Base-by-base conservation (phyloP, 140 eudicot species). In the Flaveria floridana region DNA sequence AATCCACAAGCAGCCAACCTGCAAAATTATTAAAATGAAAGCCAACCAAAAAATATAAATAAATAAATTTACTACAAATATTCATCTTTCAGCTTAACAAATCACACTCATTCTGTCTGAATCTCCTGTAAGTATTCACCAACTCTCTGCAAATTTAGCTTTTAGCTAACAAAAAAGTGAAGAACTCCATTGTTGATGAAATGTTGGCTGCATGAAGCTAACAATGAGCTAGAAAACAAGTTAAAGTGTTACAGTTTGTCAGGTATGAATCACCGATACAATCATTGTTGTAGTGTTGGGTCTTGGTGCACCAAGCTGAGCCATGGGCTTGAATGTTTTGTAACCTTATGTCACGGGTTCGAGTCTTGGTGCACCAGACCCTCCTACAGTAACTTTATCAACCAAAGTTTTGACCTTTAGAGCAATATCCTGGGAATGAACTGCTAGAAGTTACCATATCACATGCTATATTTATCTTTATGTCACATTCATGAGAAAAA, bases 1-100 rank as follows among this genome's bases (percentile, higher is more conserved):
- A n/a, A 64, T 37, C 64, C 72, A 75, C 65, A 75, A 48, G 8
- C 51, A 48, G 79, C 79, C 66, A 44, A 56, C 68, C 77, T 11
- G 52, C 42, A 42, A 37, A 34, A 34, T 1, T 7, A 13, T 58
- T 14, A 39, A 66, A 53, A 41, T 57, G 39, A 5, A 68, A 47
- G 14, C 34, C 34, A 28, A 28, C 20, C 4, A 37, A 65, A 12
- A 10, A 41, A 42, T 41, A 21, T 28, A 16, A 61, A n/a, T 18
- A 59, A 12, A 62, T 6, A 64, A 12, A 30, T 14, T 10, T 58
- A 26, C 77, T 70, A 70, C 77, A 70, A 70, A 69, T 70, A 77
- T 70, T 63, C 76, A 67, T 23, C 62, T 15, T 56, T 44, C 28
- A 9, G 18, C 62, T 4, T 44, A 42, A 41, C 70, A 56, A 57